phyloP scores from a whole-genome alignment of 257 asterid genomes.

The Solanum acaule region DNA sequence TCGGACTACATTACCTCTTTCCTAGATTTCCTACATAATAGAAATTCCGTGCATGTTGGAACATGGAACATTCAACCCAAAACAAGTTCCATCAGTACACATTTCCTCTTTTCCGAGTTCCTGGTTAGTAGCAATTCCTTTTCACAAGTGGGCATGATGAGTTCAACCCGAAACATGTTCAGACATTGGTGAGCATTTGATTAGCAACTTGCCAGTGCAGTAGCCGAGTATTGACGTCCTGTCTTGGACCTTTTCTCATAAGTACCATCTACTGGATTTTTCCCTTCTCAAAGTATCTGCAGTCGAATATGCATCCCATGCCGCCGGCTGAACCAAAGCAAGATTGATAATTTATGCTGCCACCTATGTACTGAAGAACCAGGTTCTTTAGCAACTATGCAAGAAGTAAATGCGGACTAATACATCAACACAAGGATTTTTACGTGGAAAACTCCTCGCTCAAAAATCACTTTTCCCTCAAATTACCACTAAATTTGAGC shows the following conservation, averaged over 20 bases:
- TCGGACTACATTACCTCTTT: neutral
- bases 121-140: neutral
- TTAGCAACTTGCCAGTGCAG: neutral
- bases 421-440: neutral
- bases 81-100: neutral
- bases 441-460: neutral
- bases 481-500: neutral
- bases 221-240: neutral
- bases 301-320: neutral
- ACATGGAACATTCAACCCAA: neutral
- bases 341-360: neutral
- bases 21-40: neutral
- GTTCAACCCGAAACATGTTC: neutral
- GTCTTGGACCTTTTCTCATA: neutral
- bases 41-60: neutral
- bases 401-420: neutral
- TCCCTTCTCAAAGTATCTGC: neutral
- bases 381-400: neutral
- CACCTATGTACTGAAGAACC: neutral
- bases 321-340: neutral
- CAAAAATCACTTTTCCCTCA: neutral
- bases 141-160: neutral
- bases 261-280: neutral
- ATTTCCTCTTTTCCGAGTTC: neutral
- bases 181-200: neutral